A percentile compares a stretch with the other conserved stretches of the same genome.
phyloP scores from a whole-genome alignment of 305 asterid genomes.

The Fraxinus angustifolia region DNA sequence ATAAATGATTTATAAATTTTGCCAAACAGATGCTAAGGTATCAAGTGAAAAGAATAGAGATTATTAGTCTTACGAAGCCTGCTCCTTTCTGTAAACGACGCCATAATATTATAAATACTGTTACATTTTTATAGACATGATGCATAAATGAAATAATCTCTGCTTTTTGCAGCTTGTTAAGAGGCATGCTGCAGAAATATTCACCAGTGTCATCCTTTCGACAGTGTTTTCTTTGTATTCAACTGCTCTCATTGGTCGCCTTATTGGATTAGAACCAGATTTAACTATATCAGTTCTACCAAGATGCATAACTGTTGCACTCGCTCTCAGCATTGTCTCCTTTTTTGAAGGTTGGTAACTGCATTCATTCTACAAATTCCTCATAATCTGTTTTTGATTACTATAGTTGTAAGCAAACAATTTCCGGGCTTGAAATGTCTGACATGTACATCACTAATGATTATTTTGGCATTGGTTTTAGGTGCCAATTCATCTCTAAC shows the following conservation, averaged over 20 bases:
- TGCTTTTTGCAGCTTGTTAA: conserved; percentile 67
- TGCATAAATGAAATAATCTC: background rate
- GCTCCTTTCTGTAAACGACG: background rate
- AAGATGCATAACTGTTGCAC: conserved; percentile 95
- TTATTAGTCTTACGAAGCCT: background rate
- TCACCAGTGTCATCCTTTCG: conserved; percentile 74
- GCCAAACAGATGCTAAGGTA: background rate
- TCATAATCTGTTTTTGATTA: background rate
- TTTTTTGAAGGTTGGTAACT: conserved; percentile 73
- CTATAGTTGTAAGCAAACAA: background rate
- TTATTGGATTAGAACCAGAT: conserved; percentile 68
- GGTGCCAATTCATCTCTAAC: conserved; percentile 96
- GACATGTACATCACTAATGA: background rate
- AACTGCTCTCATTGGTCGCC: conserved; percentile 80
- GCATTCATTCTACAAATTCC: conserved; percentile 3
- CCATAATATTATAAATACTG: background rate
- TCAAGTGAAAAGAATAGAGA: background rate
- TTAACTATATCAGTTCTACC: conserved; percentile 77
- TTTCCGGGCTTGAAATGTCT: background rate
- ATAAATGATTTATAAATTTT: background rate
- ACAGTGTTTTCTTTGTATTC: conserved; percentile 80
- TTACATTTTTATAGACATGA: background rate
- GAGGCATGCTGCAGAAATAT: conserved; percentile 97
- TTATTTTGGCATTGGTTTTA: conserved; percentile 23
- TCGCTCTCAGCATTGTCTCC: conserved; percentile 92